Conservation (phyloP, 1,139 yeast genomes). For the Blastobotrys buckinghamii region DNA sequence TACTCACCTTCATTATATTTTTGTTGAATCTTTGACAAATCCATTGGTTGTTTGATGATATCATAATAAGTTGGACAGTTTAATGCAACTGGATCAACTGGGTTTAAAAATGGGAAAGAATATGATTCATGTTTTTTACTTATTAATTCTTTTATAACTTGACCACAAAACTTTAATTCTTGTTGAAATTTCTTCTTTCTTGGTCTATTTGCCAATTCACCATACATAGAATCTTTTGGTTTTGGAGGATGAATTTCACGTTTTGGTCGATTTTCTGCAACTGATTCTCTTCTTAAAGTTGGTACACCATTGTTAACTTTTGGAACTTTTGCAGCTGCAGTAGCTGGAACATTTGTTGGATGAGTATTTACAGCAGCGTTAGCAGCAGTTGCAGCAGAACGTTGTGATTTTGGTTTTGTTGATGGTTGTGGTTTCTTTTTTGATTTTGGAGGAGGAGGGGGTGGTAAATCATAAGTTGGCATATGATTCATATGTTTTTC, state of each 20-base stretch:
- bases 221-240: slow-evolving; percentile 84
- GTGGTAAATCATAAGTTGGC: slow-evolving; percentile 70
- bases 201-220: slow-evolving; percentile 57
- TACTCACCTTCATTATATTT: slow-evolving; percentile 83
- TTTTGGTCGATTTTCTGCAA: slow-evolving; percentile 74
- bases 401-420: slow-evolving; percentile 23
- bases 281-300: slow-evolving; percentile 42
- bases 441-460: slow-evolving; percentile 25
- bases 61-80: slow-evolving; percentile 88
- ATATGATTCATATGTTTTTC: slow-evolving; percentile 89
- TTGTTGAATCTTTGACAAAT: slow-evolving; percentile 74
- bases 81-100: slow-evolving; percentile 93
- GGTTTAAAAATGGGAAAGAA: slow-evolving; percentile 85
- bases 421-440: slow-evolving; percentile 24
- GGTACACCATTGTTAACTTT: not conserved
- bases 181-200: slow-evolving; percentile 88
- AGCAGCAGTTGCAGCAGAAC: slow-evolving; percentile 28
- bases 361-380: slow-evolving; percentile 15
- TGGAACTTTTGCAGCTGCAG: slow-evolving; percentile 16
- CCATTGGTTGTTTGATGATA: slow-evolving; percentile 90
- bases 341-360: slow-evolving; percentile 21
- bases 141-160: slow-evolving; percentile 71
- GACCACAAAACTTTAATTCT: slow-evolving; percentile 81
- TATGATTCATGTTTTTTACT: slow-evolving; percentile 79
- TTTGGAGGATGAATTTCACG: slow-evolving; percentile 96